Evolutionary conservation across 2,329 filamentous ascomycete genomes (phyloP).

Genomic region (Fusarium nanum): DNA sequence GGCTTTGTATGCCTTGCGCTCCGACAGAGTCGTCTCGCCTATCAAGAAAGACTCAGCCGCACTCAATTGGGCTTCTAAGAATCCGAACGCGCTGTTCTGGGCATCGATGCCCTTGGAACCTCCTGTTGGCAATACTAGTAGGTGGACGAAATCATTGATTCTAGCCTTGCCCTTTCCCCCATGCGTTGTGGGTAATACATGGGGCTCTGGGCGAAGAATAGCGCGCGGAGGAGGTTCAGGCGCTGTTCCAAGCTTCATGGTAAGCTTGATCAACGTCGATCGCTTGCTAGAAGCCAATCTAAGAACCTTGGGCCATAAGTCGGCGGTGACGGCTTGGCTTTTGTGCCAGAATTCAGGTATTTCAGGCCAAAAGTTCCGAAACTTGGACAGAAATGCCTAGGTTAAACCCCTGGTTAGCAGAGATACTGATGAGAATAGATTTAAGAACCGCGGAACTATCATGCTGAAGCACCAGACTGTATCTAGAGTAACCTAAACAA

Average conservation of each 20-base stretch:
- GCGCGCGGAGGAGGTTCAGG: slow-evolving; percentile 32
- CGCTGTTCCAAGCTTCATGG: slow-evolving; percentile 36
- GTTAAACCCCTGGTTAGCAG: neutral
- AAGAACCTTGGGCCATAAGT: slow-evolving; percentile 49
- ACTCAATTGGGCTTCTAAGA: slow-evolving; percentile 41
- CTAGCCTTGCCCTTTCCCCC: slow-evolving; percentile 4
- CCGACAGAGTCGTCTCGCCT: slow-evolving; percentile 43
- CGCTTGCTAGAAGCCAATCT: slow-evolving; percentile 41
- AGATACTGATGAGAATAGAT: too few relatives aligned
- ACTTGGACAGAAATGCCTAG: slow-evolving; percentile 56
- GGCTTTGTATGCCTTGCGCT: slow-evolving; percentile 48
- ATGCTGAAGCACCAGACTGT: neutral
- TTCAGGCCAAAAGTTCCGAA: slow-evolving; percentile 57
- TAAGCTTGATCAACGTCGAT: slow-evolving; percentile 39
- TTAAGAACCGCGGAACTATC: neutral
- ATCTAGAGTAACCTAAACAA: neutral
- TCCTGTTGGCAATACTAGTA: slow-evolving; percentile 37
- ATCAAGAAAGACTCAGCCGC: slow-evolving; percentile 47
- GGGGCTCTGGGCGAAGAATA: slow-evolving; percentile 27
- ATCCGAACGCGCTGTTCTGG: slow-evolving; percentile 3
- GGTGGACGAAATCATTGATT: slow-evolving; percentile 24
- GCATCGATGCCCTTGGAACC: neutral
- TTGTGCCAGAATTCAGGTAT: slow-evolving; percentile 53
- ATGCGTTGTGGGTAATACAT: slow-evolving; percentile 9
- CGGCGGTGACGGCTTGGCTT: slow-evolving; percentile 44